Conservation (phyloP, 1,284 basidiomycete genomes). For the Moniliella sp. region DNA sequence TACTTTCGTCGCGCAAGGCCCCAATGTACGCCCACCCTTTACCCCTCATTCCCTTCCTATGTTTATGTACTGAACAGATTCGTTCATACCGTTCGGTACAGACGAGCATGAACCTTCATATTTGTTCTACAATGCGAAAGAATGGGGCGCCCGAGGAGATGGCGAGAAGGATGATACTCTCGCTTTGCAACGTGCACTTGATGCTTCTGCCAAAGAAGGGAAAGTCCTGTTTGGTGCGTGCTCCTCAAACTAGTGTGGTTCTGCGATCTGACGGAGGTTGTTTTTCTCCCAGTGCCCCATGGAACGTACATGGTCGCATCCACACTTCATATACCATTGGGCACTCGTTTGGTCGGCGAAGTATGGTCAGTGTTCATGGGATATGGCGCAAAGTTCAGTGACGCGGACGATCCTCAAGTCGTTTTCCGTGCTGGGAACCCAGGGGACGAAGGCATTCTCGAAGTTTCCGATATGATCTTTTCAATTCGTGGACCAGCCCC, state of each 20-base stretch:
- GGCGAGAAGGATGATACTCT: conserved; percentile 53
- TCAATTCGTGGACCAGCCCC: conserved; percentile 36
- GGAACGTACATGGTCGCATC: conserved; percentile 47
- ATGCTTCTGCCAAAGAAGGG: conserved; percentile 14
- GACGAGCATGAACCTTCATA: no score
- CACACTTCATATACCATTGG: conserved; percentile 49
- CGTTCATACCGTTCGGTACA: no score
- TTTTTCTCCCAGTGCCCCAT: conserved; percentile 20
- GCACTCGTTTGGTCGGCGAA: conserved; percentile 51
- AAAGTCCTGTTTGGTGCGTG: conserved; percentile 11
- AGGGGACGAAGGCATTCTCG: conserved; percentile 36
- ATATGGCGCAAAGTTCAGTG: conserved; percentile 42
- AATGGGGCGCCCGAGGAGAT: conserved; percentile 50
- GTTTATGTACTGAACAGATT: conserved; percentile 38
- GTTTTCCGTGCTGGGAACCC: conserved; percentile 51
- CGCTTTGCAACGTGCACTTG: conserved; percentile 45
- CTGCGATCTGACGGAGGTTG: no score
- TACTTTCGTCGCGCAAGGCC: conserved; percentile 48
- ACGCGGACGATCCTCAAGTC: conserved; percentile 44
- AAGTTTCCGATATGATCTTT: conserved; percentile 12
- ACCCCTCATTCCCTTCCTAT: neutral
- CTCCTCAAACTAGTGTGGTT: no score
- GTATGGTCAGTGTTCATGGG: conserved; percentile 54
- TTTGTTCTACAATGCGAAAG: conserved; percentile 50
- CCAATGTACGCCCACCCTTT: conserved; percentile 39